Evolutionary conservation across 1,284 basidiomycete species (phyloP).

Genomic region (Marasmius sp.): DNA sequence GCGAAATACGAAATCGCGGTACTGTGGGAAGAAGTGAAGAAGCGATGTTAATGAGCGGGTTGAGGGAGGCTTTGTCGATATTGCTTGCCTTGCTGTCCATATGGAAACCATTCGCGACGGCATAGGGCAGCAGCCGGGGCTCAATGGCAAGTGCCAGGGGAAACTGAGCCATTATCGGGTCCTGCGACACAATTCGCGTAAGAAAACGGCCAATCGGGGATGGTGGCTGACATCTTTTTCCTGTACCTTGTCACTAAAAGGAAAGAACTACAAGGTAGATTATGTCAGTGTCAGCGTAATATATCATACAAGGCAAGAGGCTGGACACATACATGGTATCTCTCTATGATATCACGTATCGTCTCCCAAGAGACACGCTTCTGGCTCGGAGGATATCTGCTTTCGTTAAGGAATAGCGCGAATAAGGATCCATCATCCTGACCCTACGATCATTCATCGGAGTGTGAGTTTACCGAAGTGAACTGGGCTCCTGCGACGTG

Average conservation of each 20-base stretch:
- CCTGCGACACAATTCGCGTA: slow-evolving; percentile 37
- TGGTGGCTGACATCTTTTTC: slow-evolving; percentile 4
- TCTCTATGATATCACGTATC: slow-evolving; percentile 63
- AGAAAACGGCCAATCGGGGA: background rate
- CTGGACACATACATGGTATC: slow-evolving; percentile 54
- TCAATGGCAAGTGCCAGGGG: slow-evolving; percentile 74
- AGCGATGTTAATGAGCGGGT: slow-evolving; percentile 7
- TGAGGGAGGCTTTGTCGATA: background rate
- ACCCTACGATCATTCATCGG: slow-evolving; percentile 31
- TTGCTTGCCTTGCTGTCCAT: slow-evolving; percentile 68
- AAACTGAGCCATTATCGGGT: slow-evolving; percentile 73
- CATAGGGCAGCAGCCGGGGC: slow-evolving; percentile 69
- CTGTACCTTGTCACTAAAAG: slow-evolving; percentile 65
- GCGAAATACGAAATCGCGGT: slow-evolving; percentile 78
- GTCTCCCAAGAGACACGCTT: slow-evolving; percentile 61
- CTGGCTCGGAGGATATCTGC: slow-evolving; percentile 52
- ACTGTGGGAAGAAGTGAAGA: slow-evolving; percentile 38
- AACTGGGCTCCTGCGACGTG: background rate
- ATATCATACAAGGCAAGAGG: slow-evolving; percentile 1
- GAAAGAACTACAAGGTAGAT: slow-evolving; percentile 57
- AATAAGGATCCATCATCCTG: slow-evolving; percentile 74
- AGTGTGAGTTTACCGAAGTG: background rate
- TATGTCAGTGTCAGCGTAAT: slow-evolving; percentile 5
- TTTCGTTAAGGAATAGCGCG: slow-evolving; percentile 63
- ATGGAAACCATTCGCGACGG: slow-evolving; percentile 66